Percentiles rank a stretch among this genome's conserved stretches.
Conservation (phyloP, 2,329 filamentous ascomycete species). For the Lithohypha guttulata region DNA sequence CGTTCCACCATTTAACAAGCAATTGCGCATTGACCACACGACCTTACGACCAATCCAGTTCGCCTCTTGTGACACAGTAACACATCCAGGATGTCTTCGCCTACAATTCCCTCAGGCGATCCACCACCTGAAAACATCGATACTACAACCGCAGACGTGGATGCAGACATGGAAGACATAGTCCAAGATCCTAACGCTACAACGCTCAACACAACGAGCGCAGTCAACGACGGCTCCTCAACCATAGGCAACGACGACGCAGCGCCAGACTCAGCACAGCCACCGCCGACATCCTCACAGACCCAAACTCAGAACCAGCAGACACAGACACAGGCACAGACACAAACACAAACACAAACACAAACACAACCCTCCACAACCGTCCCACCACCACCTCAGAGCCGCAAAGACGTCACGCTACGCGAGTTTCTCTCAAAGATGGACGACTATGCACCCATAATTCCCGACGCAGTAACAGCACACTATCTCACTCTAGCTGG, state of each 20-base stretch:
- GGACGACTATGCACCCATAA: conserved; percentile 97
- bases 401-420: conserved; percentile 82
- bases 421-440: conserved; percentile 92
- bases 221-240: conserved; percentile 14
- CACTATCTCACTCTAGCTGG: conserved; percentile 97
- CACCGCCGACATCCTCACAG: background rate
- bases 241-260: conserved; percentile 16
- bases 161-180: conserved; percentile 23
- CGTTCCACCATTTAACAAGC: too few relatives aligned
- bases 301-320: conserved; percentile 10
- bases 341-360: conserved; percentile 10
- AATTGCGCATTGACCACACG: too few relatives aligned
- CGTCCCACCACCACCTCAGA: conserved; percentile 46
- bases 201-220: conserved; percentile 14
- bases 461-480: conserved; percentile 92
- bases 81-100: conserved; percentile 13
- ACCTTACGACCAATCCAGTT: background rate
- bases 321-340: conserved; percentile 10
- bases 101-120: conserved; percentile 9
- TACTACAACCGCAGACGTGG: conserved; percentile 20
- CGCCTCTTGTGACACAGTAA: background rate
- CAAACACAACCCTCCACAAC: conserved; percentile 13
- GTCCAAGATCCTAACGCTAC: conserved; percentile 19
- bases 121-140: conserved; percentile 7
- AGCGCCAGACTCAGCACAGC: background rate